Percentiles rank a stretch among this genome's conserved stretches.
Evolutionary conservation across 2,329 filamentous ascomycete species (phyloP).

Genomic region (Curvularia eragrostidis): DNA sequence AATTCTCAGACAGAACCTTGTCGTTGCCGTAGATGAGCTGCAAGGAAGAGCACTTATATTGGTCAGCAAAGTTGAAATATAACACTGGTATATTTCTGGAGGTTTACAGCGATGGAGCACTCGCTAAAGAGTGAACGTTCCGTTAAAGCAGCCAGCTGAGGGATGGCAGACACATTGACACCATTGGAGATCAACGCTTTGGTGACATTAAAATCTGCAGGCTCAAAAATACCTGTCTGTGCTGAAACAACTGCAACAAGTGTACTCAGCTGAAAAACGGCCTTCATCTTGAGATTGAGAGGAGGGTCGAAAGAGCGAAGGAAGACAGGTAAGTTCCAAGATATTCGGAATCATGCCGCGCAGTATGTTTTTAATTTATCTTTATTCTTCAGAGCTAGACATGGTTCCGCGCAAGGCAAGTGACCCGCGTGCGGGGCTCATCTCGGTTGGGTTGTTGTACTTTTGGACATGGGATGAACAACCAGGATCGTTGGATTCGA

Average conservation of each 20-base stretch:
- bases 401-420: conserved; percentile 8
- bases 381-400: neutral
- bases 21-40: conserved; percentile 29
- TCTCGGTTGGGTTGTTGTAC: conserved; percentile 3
- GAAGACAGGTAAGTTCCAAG: conserved; percentile 3
- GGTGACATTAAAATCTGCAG: conserved; percentile 29
- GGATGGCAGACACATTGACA: conserved; percentile 27
- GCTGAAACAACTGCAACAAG: conserved; percentile 18
- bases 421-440: conserved; percentile 3
- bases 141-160: conserved; percentile 19
- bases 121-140: conserved; percentile 8
- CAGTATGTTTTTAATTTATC: conserved; percentile 8
- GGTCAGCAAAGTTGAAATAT: conserved; percentile 10
- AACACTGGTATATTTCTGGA: conserved; percentile 6
- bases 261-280: conserved; percentile 15
- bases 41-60: conserved; percentile 32
- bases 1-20: conserved; percentile 23
- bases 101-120: conserved; percentile 34
- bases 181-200: conserved; percentile 29
- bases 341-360: neutral
- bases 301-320: neutral
- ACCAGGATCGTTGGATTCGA: neutral
- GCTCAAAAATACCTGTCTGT: conserved; percentile 24
- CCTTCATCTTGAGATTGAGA: conserved; percentile 17
- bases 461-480: neutral